These are phyloP conservation scores for Chrysoporthe deuterocubensis DNA, from an alignment of 2,329 filamentous ascomycete genomes.

Conservation along the genomic window DNA sequence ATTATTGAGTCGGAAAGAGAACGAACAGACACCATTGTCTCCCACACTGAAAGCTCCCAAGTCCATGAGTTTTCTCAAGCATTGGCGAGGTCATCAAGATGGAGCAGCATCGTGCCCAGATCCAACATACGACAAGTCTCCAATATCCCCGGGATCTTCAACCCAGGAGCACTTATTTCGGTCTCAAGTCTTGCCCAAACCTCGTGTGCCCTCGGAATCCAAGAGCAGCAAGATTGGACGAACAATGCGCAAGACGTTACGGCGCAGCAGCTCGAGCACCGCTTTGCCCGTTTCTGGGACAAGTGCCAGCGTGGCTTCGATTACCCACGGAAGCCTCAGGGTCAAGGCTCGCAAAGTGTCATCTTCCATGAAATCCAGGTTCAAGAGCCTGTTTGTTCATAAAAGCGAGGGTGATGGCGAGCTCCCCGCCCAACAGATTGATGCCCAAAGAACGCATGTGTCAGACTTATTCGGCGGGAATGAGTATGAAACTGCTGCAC, in stretches of 20 bases:
- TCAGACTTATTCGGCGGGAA: slow-evolving; percentile 31
- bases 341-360: slow-evolving; percentile 66
- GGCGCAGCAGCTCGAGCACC: slow-evolving; percentile 46
- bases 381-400: slow-evolving; percentile 62
- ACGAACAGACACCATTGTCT: slow-evolving; percentile 33
- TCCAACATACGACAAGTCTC: slow-evolving; percentile 37
- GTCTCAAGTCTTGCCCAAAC: slow-evolving; percentile 41
- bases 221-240: slow-evolving; percentile 41
- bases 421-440: slow-evolving; percentile 58
- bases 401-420: slow-evolving; percentile 39
- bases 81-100: slow-evolving; percentile 35
- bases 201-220: slow-evolving; percentile 50
- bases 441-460: slow-evolving; percentile 45
- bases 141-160: slow-evolving; percentile 34
- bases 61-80: slow-evolving; percentile 56
- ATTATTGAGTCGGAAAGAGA: slow-evolving; percentile 36
- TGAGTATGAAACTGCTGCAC: slow-evolving; percentile 21
- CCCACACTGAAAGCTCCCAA: slow-evolving; percentile 50
- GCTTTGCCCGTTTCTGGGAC: slow-evolving; percentile 16
- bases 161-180: slow-evolving; percentile 5
- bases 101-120: slow-evolving; percentile 19
- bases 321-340: slow-evolving; percentile 45
- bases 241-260: slow-evolving; percentile 54
- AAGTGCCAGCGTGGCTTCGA: slow-evolving; percentile 23
- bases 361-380: slow-evolving; percentile 60